Percentiles rank a stretch among this genome's conserved stretches.
phyloP scores from a whole-genome alignment of 192 early-diverging fungal species.

The Podila minutissima region DNA sequence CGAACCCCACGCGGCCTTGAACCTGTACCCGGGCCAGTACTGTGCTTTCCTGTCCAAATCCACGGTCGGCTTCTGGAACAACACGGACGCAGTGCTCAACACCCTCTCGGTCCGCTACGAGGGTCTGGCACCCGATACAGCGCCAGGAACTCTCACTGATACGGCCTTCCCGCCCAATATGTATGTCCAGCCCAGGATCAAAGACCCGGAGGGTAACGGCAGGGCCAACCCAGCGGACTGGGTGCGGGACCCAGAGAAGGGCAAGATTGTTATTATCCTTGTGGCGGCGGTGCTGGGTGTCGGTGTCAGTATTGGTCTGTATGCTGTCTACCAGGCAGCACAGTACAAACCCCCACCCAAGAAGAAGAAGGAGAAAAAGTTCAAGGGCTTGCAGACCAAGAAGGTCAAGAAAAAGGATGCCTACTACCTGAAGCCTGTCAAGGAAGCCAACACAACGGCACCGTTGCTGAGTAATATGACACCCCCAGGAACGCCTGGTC shows the following conservation, averaged over 20 bases:
- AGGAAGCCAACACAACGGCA: neutral
- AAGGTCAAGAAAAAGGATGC: slow-evolving; percentile 31
- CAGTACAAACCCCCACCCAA: slow-evolving; percentile 28
- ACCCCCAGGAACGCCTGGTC: neutral
- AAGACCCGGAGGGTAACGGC: neutral
- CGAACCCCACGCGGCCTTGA: slow-evolving; percentile 23
- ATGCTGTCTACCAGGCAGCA: slow-evolving; percentile 18
- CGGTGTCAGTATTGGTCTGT: slow-evolving; percentile 12
- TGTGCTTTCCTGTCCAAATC: slow-evolving; percentile 7
- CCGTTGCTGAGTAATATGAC: neutral
- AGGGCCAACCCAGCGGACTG: neutral
- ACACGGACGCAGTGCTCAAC: neutral
- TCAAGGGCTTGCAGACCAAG: neutral
- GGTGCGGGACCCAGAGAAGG: slow-evolving; percentile 24
- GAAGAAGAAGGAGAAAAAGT: neutral
- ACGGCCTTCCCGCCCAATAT: slow-evolving; percentile 5
- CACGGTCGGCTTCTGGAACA: slow-evolving; percentile 36
- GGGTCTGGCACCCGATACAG: slow-evolving; percentile 7
- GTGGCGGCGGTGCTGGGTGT: slow-evolving; percentile 16
- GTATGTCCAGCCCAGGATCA: neutral
- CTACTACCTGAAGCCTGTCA: slow-evolving; percentile 15
- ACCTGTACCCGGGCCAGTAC: slow-evolving; percentile 10
- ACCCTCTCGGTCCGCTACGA: slow-evolving; percentile 16
- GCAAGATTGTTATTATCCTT: slow-evolving; percentile 7
- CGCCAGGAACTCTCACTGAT: slow-evolving; percentile 14